Percentiles rank a stretch among this genome's conserved stretches.
These are phyloP conservation scores for Trichosporon coremiiforme DNA, from an alignment of 1,284 basidiomycete genomes.

Conservation along the genomic window DNA sequence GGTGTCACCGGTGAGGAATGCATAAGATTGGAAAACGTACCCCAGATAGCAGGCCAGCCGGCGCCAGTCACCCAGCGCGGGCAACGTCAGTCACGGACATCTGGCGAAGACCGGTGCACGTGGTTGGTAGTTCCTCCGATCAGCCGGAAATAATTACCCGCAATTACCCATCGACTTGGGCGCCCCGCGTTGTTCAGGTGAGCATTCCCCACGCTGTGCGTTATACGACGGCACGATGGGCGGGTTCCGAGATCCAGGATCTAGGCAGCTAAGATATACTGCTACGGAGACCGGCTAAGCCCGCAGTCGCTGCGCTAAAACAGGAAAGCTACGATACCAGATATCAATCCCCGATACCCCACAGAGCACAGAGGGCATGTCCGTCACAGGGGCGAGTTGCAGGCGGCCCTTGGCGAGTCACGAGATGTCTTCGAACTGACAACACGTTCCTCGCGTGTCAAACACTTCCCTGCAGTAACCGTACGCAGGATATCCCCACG, in stretches of 20 bases:
- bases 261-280: background rate
- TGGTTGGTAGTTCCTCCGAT: background rate
- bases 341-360: background rate
- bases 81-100: background rate
- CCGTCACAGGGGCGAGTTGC: background rate
- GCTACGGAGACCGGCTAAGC: background rate
- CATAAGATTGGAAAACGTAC: background rate
- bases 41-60: background rate
- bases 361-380: too few species aligned
- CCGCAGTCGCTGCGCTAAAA: background rate
- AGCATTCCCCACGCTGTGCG: background rate
- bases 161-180: background rate
- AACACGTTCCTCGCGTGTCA: background rate
- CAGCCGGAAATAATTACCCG: slow-evolving; percentile 11
- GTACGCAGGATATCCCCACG: background rate
- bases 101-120: background rate
- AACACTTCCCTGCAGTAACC: background rate
- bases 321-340: background rate
- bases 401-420: background rate
- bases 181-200: background rate
- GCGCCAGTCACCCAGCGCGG: background rate
- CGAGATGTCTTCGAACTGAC: background rate
- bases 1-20: slow-evolving; percentile 18
- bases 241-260: slow-evolving; percentile 1
- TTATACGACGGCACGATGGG: background rate